These are phyloP conservation scores for Penicillium verrucosum DNA, from an alignment of 2,329 filamentous ascomycete genomes.

Conservation along the genomic window DNA sequence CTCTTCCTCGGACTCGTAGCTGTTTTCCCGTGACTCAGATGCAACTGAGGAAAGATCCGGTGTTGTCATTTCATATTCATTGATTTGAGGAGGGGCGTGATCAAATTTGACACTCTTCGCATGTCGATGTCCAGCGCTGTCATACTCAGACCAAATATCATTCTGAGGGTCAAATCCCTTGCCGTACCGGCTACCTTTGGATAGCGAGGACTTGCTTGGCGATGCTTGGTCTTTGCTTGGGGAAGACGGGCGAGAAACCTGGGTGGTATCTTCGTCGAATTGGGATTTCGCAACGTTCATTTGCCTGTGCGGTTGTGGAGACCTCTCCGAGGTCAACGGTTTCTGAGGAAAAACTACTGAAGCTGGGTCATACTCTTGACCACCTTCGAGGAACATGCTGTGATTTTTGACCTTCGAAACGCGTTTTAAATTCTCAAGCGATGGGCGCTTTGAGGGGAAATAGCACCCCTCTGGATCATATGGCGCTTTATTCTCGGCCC, in stretches of 20 bases:
- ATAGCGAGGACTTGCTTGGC: conserved; percentile 86
- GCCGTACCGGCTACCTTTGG: conserved; percentile 58
- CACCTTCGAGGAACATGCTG: conserved; percentile 91
- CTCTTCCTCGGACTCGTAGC: conserved; percentile 77
- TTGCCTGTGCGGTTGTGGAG: conserved; percentile 61
- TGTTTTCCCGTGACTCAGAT: conserved; percentile 86
- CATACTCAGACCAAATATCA: conserved; percentile 59
- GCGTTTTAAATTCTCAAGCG: conserved; percentile 91
- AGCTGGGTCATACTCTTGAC: conserved; percentile 86
- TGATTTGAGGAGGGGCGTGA: conserved; percentile 85
- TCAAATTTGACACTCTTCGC: conserved; percentile 98
- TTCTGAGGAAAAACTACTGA: conserved; percentile 75
- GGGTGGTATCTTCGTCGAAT: conserved; percentile 17
- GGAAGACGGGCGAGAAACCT: conserved; percentile 41
- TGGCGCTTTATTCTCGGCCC: conserved; percentile 66
- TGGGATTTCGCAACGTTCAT: conserved; percentile 62
- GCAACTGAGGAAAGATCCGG: conserved; percentile 91
- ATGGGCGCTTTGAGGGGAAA: conserved; percentile 75
- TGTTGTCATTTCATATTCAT: conserved; percentile 97
- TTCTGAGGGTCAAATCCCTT: conserved; percentile 64
- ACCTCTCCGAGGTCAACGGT: conserved; percentile 65
- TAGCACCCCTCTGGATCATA: conserved; percentile 61
- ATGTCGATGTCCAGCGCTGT: conserved; percentile 69
- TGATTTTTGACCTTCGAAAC: conserved; percentile 97
- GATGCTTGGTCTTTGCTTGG: conserved; percentile 71